Evolutionary conservation across 495 filamentous ascomycete genomes (phyloP), one percentile per base, ranked within the genome.

Genomic region (Copromyces sp.): DNA sequence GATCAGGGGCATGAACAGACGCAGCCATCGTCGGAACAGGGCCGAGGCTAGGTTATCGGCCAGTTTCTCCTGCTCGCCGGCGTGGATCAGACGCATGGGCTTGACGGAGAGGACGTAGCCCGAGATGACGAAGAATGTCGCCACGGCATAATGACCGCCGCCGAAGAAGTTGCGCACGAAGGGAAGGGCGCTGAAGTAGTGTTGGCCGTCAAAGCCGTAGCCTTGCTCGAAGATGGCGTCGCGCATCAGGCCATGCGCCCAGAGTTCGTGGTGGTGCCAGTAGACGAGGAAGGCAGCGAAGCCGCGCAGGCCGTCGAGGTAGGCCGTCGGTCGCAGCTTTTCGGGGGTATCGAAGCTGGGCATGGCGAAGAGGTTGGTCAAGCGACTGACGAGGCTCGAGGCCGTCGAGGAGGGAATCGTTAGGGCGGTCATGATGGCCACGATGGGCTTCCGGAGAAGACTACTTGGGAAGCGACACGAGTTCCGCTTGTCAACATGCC

Each of bases 91-190:
- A n/a, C 75, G 72, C 70, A 89, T 69, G 1, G 87, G 87, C 74
- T 85, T 87, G 39, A 77, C 68, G 7, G 85, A 84, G n/a, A 90
- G 79, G 38, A 85, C 87, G 70, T 85, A 85, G 68, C 84, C 84
- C 1, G 84, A 85, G 68, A 86, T 83, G 74, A 86, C 82, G 77
- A 80, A 86, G 76, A 86, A 86, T 29, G 81, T 78, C 42, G 86
- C 83, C n/a, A 89, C 87, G 44, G 86, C 85, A 53, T 82, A 83
- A 75, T 86, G 85, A 0, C 85, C 86, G 16, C 86, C 86, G 9
- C 77, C 76, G 71, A 84, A 78, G 72, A 82, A 77, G 47, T 74
- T 76, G 70, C 82, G 82, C 42, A 85, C 73, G n/a, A 73, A 72
- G 11, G 80, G 81, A 0, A 84, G 78, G 16, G 80, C 71, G 78